Base-by-base conservation (phyloP, 805 yeast species). In the Yarrowia sp. region DNA sequence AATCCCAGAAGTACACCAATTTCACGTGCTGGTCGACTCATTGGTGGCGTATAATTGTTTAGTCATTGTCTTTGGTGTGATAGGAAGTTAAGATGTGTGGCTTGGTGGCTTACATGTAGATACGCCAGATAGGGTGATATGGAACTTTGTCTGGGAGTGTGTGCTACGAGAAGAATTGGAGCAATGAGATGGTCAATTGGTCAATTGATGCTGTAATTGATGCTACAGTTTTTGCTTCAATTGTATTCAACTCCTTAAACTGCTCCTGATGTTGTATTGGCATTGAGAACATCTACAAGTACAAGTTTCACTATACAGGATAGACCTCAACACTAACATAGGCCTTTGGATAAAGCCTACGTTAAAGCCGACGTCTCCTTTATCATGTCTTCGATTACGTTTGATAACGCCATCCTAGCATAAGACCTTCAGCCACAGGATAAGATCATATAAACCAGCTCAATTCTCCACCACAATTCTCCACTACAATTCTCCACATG, bases 71-170 rank as follows among this genome's bases (percentile, higher is more conserved):
- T 14, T 18, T 14, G 18, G 13, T 9, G 3, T n/a, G 14, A 25
- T 18, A 27, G 29, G 6, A 5, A 2, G 29, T 27, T 12, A 27
- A 27, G 7, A 38, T 38, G 25, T 39, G 44, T 41, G 47, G 47
- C 47, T 41, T 41, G 47, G 47, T 41, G 47, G 47, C 47, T 41
- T 41, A 12, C 41, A 19, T 35, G 14, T n/a, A 19, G 42, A 38
- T 13, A 21, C 14, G 16, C 25, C 16, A 16, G 38, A 35, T 35
- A 35, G 21, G 38, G 9, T 16, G 42, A 38, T 13, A 38, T 21
- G 42, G 42, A 38, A 36, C 41, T 35, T 35, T 36, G 24, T 19
- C 6, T 27, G 29, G 10, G 29, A 5, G 29, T 27, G 29, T n/a
- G n/a, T n/a, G n/a, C n/a, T n/a, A n/a, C n/a, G n/a, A n/a, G n/a